A percentile compares a stretch with the other conserved stretches of the same genome.
phyloP scores from a whole-genome alignment of 2,329 filamentous ascomycete genomes.

The Akanthomyces lecanii region DNA sequence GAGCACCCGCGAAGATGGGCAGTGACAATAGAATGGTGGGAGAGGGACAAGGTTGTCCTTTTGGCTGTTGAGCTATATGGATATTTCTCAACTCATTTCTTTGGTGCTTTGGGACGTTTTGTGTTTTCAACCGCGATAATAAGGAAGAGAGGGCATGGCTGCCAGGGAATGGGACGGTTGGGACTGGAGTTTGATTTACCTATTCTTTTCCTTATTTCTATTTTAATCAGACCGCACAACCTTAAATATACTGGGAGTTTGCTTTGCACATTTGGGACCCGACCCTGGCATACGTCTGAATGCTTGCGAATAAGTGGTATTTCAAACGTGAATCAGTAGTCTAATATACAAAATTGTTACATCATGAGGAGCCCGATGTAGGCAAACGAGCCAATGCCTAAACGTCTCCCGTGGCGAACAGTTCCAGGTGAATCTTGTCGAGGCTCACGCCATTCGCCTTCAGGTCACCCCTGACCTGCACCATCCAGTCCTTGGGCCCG shows the following conservation, averaged over 20 bases:
- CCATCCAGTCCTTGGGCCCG: constrained; percentile 65
- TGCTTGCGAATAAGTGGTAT: constrained; percentile 4
- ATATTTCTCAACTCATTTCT: constrained; percentile 11
- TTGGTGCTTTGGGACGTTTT: neutral
- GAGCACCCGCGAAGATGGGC: neutral
- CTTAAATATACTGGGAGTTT: constrained; percentile 14
- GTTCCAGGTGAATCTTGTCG: constrained; percentile 57
- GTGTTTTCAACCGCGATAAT: constrained; percentile 4
- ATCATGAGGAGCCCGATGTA: neutral
- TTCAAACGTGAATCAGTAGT: neutral
- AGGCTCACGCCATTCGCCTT: constrained; percentile 47
- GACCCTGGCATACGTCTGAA: too few species aligned
- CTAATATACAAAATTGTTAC: neutral
- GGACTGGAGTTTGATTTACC: constrained; percentile 8
- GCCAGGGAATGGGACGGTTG: neutral
- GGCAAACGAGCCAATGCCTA: neutral
- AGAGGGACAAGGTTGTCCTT: neutral
- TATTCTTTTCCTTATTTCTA: neutral
- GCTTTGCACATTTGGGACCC: neutral
- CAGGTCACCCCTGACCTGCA: constrained; percentile 48
- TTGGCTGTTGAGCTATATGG: constrained; percentile 3
- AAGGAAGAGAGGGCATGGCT: neutral
- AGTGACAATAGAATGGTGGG: neutral
- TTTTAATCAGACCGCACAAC: constrained; percentile 11
- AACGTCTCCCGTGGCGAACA: constrained; percentile 54